Evolutionary conservation across 2,329 filamentous ascomycete genomes (phyloP), one percentile per base, ranked within the genome.

Genomic region (Trichophyton verrucosum): DNA sequence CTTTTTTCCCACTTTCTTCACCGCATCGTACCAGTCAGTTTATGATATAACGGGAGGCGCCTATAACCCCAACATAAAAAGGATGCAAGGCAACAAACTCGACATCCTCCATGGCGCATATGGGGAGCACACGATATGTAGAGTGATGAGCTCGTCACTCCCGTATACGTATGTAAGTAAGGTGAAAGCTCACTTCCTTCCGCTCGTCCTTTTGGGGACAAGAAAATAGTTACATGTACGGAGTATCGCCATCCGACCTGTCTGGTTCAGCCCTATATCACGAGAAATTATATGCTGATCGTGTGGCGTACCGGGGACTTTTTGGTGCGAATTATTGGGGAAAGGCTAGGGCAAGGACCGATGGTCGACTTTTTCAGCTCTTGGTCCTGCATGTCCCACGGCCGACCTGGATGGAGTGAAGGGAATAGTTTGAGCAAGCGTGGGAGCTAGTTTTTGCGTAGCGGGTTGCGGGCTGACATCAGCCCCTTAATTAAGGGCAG

Each of bases 251-350:
- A 53, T 53, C 49, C 40, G 13, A 53, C 13, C 13, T 30, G 22
- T 22, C 22, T 53, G 27, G 33, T 30, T 53, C 49, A 53, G 49
- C 49, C 49, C 49, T 53, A 53, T 53, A 53, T 53, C 49, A 53
- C 49, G 49, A 44, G 40, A n/a, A n/a, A n/a, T 53, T 53, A 24
- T 53, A 53, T 53, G 49, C 13, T 30, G 49, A 53, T 53, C 49
- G 6, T 53, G 22, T 53, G 27, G 49, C 49, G 22, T 15, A 27
- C 27, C 44, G 8, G 44, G 17, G 3, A 47, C 40, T 22, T 38
- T 38, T 47, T 20, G 44, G 44, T 53, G 24, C 49, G 49, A 30
- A 53, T 53, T 53, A 53, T 53, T 53, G 49, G 27, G 27, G 2
- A 30, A 15, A n/a, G 22, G 49, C 11, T 24, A 47, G 27, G 49